Evolutionary conservation across 1,139 yeast species (phyloP).

Genomic region (Yamadazyma sp.): DNA sequence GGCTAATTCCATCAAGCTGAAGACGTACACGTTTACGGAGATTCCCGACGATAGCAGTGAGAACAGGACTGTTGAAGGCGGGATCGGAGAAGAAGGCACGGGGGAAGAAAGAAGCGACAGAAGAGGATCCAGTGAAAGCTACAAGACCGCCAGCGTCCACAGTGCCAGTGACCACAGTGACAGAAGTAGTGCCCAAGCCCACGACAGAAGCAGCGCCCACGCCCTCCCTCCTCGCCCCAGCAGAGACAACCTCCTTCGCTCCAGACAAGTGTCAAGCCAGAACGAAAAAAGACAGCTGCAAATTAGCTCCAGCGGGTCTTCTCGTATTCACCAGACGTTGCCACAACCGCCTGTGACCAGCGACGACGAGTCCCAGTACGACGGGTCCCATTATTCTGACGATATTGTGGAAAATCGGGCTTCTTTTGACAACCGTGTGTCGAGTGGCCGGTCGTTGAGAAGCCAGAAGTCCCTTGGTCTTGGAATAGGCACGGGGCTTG

Average conservation of each 20-base stretch:
- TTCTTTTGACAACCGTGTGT: constrained; percentile 1
- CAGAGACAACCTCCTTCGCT: constrained; percentile 28
- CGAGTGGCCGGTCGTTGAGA: constrained; percentile 2
- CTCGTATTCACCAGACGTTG: constrained; percentile 13
- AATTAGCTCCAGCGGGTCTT: neutral
- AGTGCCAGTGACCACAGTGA: too few species aligned
- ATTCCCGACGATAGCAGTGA: constrained; percentile 13
- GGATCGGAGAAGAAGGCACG: too few species aligned
- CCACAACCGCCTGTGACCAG: constrained; percentile 16
- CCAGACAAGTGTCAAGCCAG: constrained; percentile 31
- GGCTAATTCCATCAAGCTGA: constrained; percentile 27
- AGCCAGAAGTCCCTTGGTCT: constrained; percentile 4
- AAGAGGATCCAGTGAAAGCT: constrained; percentile 9
- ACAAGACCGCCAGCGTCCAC: constrained; percentile 13
- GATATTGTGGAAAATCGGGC: constrained; percentile 6
- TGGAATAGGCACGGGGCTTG: constrained; percentile 1
- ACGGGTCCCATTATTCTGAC: constrained; percentile 14
- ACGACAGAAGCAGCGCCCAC: neutral
- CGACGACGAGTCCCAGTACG: constrained; percentile 15
- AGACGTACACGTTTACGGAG: constrained; percentile 15
- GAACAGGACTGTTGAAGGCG: too few species aligned
- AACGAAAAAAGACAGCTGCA: constrained; percentile 9
- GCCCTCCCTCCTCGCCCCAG: constrained; percentile 41
- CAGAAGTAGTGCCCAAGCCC: neutral
- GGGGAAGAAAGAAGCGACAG: neutral